Percentiles rank a stretch among this genome's conserved stretches.
These are phyloP conservation scores for Takashimella tepidaria DNA, from an alignment of 1,284 basidiomycete genomes.

Conservation along the genomic window DNA sequence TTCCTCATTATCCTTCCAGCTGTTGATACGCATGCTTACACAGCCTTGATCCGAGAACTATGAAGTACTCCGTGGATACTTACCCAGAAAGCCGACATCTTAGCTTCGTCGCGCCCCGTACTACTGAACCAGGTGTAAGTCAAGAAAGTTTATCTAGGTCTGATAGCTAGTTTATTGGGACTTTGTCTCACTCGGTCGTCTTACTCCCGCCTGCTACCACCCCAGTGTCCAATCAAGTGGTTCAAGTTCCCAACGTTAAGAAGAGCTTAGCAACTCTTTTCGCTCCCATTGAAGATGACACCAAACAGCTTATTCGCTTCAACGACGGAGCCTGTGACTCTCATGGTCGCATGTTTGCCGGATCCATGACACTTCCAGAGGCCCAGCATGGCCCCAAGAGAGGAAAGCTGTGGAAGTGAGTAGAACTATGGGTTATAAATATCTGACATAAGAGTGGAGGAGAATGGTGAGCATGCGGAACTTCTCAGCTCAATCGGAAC, in stretches of 20 bases:
- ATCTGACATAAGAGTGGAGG: slow-evolving; percentile 20
- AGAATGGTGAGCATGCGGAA: slow-evolving; percentile 22
- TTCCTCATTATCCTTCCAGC: too few species aligned
- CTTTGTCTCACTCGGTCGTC: slow-evolving; percentile 17
- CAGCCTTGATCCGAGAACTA: slow-evolving; percentile 31
- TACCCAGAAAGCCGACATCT: slow-evolving; percentile 35
- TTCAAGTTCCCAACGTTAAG: not conserved
- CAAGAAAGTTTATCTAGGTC: not conserved
- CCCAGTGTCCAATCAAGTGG: not conserved
- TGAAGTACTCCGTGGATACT: slow-evolving; percentile 25
- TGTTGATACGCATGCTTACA: slow-evolving; percentile 1
- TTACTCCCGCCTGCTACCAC: slow-evolving; percentile 10
- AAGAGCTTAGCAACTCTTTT: not conserved
- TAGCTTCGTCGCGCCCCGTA: slow-evolving; percentile 30
- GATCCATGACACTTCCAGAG: slow-evolving; percentile 29
- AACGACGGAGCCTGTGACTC: slow-evolving; percentile 47
- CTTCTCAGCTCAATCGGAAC: slow-evolving; percentile 32
- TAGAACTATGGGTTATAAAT: not conserved
- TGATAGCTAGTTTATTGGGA: slow-evolving; percentile 30
- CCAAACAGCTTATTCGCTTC: slow-evolving; percentile 30
- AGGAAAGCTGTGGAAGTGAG: slow-evolving; percentile 37
- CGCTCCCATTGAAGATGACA: not conserved
- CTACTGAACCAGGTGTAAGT: slow-evolving; percentile 27
- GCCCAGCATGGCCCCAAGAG: slow-evolving; percentile 14
- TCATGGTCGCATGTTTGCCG: slow-evolving; percentile 35